These are phyloP conservation scores for Agapanthus africanus DNA, from an alignment of 106 monocot species.

Conservation along the genomic window DNA sequence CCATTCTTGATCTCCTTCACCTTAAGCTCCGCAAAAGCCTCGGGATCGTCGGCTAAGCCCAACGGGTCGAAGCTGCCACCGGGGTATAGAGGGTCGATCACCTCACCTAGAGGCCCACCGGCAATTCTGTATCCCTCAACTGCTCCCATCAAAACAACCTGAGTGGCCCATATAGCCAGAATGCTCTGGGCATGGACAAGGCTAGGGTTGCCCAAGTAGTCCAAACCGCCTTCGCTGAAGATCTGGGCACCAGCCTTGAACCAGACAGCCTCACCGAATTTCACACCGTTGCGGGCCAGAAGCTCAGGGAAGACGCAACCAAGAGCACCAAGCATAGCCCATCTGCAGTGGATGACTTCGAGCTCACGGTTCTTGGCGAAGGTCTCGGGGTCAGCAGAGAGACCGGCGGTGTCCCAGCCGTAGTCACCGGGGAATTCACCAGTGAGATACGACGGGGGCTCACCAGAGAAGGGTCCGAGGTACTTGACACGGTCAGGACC, in stretches of 20 bases:
- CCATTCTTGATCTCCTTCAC: conserved; percentile 45
- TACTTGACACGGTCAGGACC: conserved; percentile 17
- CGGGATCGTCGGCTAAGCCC: conserved; percentile 35
- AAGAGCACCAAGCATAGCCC: conserved; percentile 16
- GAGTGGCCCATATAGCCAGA: conserved; percentile 63
- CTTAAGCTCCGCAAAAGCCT: conserved; percentile 44
- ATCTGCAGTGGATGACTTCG: conserved; percentile 15
- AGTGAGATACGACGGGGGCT: conserved; percentile 15
- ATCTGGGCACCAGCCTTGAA: conserved; percentile 40
- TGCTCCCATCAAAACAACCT: conserved; percentile 63
- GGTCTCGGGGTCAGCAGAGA: conserved; percentile 26
- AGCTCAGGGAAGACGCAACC: conserved; percentile 39
- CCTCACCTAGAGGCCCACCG: conserved; percentile 63
- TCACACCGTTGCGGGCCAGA: conserved; percentile 33
- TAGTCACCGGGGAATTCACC: conserved; percentile 23
- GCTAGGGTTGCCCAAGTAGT: conserved; percentile 59
- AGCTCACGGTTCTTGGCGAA: conserved; percentile 34
- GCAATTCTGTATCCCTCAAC: conserved; percentile 64
- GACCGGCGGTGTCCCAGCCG: conserved; percentile 18
- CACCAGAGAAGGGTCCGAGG: conserved; percentile 17
- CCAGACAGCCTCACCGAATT: conserved; percentile 44
- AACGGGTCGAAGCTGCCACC: conserved; percentile 45
- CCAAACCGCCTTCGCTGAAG: conserved; percentile 41
- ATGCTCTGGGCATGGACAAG: conserved; percentile 70
- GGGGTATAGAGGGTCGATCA: conserved; percentile 33